These are phyloP conservation scores for Myxozyma melibiosi DNA, from an alignment of 805 yeast species.

Conservation along the genomic window DNA sequence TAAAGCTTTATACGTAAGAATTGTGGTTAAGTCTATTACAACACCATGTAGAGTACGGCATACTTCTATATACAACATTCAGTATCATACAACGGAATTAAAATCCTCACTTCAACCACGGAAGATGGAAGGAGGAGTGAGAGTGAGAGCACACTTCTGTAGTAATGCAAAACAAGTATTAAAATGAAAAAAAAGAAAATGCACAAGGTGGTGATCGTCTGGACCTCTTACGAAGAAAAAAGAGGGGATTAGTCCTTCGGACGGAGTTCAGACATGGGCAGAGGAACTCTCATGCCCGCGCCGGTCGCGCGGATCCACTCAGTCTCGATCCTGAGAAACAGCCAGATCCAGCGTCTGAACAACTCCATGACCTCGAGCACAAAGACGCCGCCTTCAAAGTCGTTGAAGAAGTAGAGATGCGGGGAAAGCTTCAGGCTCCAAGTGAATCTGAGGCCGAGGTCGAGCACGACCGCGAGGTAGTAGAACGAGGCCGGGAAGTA, in stretches of 20 bases:
- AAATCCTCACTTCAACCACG: too few species aligned
- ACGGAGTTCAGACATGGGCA: constrained; percentile 6
- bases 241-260: constrained; percentile 2
- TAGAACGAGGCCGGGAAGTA: constrained; percentile 48
- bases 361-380: constrained; percentile 73
- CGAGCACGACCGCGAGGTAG: constrained; percentile 58
- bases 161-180: background rate
- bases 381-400: constrained; percentile 60
- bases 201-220: too few species aligned
- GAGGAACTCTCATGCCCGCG: background rate
- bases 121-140: too few species aligned
- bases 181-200: background rate
- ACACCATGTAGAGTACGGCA: too few species aligned
- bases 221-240: too few species aligned
- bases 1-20: too few species aligned
- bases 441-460: constrained; percentile 67
- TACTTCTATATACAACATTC: too few species aligned
- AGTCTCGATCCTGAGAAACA: constrained; percentile 77
- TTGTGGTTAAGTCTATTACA: too few species aligned
- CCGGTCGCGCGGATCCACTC: constrained; percentile 51
- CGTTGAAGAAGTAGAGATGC: constrained; percentile 38
- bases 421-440: constrained; percentile 68
- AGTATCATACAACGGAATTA: too few species aligned
- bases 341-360: constrained; percentile 87
- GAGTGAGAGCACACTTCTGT: too few species aligned